Evolutionary conservation across 2,329 filamentous ascomycete genomes (phyloP).

Genomic region (Trichoderma atroviride): DNA sequence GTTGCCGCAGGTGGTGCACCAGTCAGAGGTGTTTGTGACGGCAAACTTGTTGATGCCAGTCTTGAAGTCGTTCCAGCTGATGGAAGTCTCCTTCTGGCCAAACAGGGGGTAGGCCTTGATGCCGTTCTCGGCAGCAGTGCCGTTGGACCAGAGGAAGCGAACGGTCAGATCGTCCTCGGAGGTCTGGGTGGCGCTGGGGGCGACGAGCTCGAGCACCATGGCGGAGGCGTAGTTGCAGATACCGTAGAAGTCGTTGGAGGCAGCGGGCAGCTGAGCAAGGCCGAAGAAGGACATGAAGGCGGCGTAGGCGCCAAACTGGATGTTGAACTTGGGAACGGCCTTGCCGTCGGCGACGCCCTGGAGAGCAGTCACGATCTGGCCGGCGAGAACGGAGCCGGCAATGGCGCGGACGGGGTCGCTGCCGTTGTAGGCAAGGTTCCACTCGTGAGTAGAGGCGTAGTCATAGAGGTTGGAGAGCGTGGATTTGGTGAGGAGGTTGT

Average conservation of each 20-base stretch:
- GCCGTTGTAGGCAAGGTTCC: conserved; percentile 77
- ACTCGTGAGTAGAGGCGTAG: conserved; percentile 82
- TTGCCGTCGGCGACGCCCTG: conserved; percentile 52
- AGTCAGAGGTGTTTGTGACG: conserved; percentile 64
- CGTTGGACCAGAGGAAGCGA: conserved; percentile 65
- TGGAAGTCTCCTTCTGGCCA: conserved; percentile 55
- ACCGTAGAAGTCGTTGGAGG: conserved; percentile 67
- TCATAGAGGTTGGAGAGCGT: conserved; percentile 65
- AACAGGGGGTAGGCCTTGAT: conserved; percentile 59
- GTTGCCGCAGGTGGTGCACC: conserved; percentile 79
- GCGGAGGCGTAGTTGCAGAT: conserved; percentile 82
- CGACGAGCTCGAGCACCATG: conserved; percentile 76
- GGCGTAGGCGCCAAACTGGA: conserved; percentile 64
- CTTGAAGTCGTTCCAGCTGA: conserved; percentile 73
- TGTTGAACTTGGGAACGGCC: conserved; percentile 46
- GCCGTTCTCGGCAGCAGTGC: conserved; percentile 57
- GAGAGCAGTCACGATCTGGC: conserved; percentile 56
- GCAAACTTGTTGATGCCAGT: conserved; percentile 65
- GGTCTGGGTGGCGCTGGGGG: conserved; percentile 56
- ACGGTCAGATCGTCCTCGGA: conserved; percentile 53
- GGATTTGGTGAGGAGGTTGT: conserved; percentile 60
- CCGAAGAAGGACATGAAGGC: conserved; percentile 67
- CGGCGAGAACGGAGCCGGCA: conserved; percentile 59
- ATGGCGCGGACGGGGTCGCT: conserved; percentile 67
- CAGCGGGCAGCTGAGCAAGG: conserved; percentile 54